Base-by-base conservation (phyloP, 345 rosid genomes). In the Firmiana major region DNA sequence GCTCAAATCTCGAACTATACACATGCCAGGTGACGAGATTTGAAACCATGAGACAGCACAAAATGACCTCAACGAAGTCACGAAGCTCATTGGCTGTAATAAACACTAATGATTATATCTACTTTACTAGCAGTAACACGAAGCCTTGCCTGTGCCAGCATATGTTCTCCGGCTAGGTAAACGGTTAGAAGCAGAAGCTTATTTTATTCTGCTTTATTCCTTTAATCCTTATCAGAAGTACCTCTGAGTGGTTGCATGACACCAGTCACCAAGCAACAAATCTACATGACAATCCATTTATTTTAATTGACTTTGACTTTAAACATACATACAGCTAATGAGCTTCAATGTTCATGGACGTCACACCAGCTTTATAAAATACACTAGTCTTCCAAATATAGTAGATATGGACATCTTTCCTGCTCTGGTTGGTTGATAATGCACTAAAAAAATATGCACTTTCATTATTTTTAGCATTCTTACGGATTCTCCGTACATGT, bases 291-390 rank as follows among this genome's bases (percentile, higher is more conserved):
- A 71, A 51, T 5, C 75, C 60, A 51, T 31, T 31, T 1, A 45
- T 12, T 12, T n/a, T 51, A n/a, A 5, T 71, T 19, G 8, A 31
- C 63, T 12, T 22, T 34, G 6, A 22, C 34, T 31, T 3, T 3
- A 31, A 31, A 31, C 34, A 17, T 5, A 28, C 19, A 13, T 7
- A 10, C 28, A 26, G 70, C 77, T 31, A 75, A 62, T 75, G 4
- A 63, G 43, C 28, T 75, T 75, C 60, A 24, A 6, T 62, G 70
- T 75, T 75, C 60, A 75, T 75, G 78, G 59, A 11, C 40, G 67
- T 49, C 65, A 38, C 53, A 22, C 51, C 21, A 59, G 16, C 57
- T 28, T 55, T 63, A 19, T 16, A 15, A 68, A 42, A 21, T 22
- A 58, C 0, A 13, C 31, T 59, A 11, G 21, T 42, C 12, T 73